A percentile compares a stretch with the other conserved stretches of the same genome.
Evolutionary conservation across 23 red algal species (phyloP).

Genomic region (Gracilaria gracilis): DNA sequence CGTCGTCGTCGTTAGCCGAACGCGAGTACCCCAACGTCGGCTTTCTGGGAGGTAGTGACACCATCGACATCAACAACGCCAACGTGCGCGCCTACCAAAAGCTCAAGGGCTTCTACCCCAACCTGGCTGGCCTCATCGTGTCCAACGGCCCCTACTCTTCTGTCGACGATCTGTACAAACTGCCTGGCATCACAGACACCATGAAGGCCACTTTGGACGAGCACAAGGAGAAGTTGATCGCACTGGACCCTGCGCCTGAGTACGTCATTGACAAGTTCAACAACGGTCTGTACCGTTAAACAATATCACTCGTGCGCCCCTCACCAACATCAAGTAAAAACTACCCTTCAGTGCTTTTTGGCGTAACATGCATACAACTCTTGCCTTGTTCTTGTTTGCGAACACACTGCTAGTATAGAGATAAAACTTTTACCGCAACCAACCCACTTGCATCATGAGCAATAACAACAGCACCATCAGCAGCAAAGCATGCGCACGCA

Average conservation of each 20-base stretch:
- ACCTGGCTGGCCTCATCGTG: slow-evolving; percentile 85
- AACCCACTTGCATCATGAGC: too few species aligned
- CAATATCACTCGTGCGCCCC: neutral
- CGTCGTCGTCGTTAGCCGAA: slow-evolving; percentile 58
- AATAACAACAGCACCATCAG: too few species aligned
- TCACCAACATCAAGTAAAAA: neutral
- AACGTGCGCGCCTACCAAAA: slow-evolving; percentile 94
- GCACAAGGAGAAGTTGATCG: slow-evolving; percentile 92
- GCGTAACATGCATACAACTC: too few species aligned
- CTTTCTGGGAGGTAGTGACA: slow-evolving; percentile 91
- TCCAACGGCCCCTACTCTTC: slow-evolving; percentile 90
- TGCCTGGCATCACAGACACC: slow-evolving; percentile 73
- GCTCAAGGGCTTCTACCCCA: slow-evolving; percentile 94
- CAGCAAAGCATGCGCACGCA: too few species aligned
- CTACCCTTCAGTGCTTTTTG: neutral
- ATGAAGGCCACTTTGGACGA: slow-evolving; percentile 86
- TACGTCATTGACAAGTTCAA: slow-evolving; percentile 96
- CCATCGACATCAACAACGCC: slow-evolving; percentile 98
- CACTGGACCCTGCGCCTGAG: slow-evolving; percentile 83
- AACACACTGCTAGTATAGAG: too few species aligned
- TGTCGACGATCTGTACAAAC: slow-evolving; percentile 85
- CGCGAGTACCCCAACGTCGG: slow-evolving; percentile 90
- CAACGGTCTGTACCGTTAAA: slow-evolving; percentile 97
- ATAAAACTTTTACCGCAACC: slow-evolving; percentile 29
- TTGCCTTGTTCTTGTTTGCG: too few species aligned